Base-by-base conservation (phyloP, 202 grass and related monocot species). In the Musa balbisiana region DNA sequence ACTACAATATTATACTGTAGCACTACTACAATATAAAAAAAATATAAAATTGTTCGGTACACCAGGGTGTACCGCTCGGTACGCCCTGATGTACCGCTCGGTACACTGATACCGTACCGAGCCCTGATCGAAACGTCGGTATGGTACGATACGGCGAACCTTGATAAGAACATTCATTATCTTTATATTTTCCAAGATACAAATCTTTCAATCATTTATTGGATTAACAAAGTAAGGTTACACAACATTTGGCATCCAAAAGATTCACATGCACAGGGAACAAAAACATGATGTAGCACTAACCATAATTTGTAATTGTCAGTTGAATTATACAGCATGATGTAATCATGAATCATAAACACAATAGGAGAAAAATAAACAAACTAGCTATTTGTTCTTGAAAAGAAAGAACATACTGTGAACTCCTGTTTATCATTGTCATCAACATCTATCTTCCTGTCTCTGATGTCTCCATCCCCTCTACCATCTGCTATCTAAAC, bases 401-500 rank as follows among this genome's bases (percentile, higher is more conserved):
- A 62, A 80, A 71, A 20, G 9, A 60, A 16, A 79, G 16, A 81
- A 84, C 88, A 84, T 94, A 98, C 94, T 15, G 87, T 92, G 73
- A 94, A 98, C 70, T 90, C 90, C 21, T 74, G 85, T 80, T 84
- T 87, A 22, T 89, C 95, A 2, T 55, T 89, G 26, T 89, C 91
- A 86, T 98, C 95, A 52, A 87, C 87, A 83, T 94, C 87, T 56
- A 85, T 91, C 71, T 85, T 85, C 56, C 83, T 79, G 49, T 90
- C 85, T 76, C 91, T 88, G 58, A 98, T 86, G 74, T 92, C 91
- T 14, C 84, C 81, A 72, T 94, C 95, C 68, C 84, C 87, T 83
- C 86, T 92, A 67, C 88, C 94, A 89, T 93, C 94, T 14, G 91
- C 94, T 21, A 88, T 81, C 94, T 98, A 82, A 50, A 79, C 76